Conservation (phyloP, 192 early-diverging fungal species). For the Pilobolus umbonatus region DNA sequence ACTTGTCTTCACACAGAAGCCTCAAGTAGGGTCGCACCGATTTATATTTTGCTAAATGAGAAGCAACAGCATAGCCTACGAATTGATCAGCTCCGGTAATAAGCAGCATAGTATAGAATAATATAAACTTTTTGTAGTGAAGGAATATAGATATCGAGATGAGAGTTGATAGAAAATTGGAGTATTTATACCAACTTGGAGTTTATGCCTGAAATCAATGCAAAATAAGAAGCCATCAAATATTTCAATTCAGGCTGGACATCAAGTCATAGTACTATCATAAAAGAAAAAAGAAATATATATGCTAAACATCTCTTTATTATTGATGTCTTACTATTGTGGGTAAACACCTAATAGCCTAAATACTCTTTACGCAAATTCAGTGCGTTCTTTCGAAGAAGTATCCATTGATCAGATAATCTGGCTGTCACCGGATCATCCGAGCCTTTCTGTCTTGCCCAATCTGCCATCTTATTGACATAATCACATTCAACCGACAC, state of each 20-base stretch:
- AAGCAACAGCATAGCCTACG: conserved; percentile 24
- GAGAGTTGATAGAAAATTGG: too few species aligned
- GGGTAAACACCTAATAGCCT: conserved; percentile 24
- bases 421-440: conserved; percentile 1
- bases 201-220: too few species aligned
- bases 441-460: conserved; percentile 21
- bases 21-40: conserved; percentile 15
- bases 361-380: conserved; percentile 18
- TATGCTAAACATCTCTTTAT: too few species aligned
- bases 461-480: conserved; percentile 22
- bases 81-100: conserved; percentile 29
- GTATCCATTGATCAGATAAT: conserved; percentile 22
- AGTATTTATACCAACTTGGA: too few species aligned
- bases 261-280: too few species aligned
- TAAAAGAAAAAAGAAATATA: too few species aligned
- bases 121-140: too few species aligned
- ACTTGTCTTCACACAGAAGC: conserved; percentile 17
- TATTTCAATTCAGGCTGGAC: too few species aligned
- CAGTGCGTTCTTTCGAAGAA: conserved; percentile 11
- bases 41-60: conserved; percentile 17
- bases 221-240: too few species aligned
- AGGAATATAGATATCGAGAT: too few species aligned
- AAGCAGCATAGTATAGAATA: conserved; percentile 28
- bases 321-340: background rate
- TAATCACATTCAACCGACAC: conserved; percentile 25